Evolutionary conservation across 2,329 filamentous ascomycete genomes (phyloP).

Genomic region (Pseudopyricularia javanii): DNA sequence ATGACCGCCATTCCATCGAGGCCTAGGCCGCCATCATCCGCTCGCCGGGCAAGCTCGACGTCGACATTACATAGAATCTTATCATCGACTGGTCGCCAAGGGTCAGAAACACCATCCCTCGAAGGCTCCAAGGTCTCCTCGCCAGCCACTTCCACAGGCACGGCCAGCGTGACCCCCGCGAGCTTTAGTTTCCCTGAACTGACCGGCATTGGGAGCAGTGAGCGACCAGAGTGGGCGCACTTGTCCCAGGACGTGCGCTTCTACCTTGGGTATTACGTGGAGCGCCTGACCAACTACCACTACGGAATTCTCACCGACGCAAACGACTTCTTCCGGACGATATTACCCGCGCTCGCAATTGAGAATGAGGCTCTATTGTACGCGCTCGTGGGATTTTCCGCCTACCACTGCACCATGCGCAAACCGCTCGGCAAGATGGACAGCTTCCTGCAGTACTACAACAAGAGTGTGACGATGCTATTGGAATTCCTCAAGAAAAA

Average conservation of each 20-base stretch:
- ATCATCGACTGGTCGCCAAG: conserved; percentile 23
- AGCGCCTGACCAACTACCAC: conserved; percentile 69
- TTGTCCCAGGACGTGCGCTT: conserved; percentile 60
- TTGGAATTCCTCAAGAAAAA: conserved; percentile 58
- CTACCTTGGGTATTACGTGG: conserved; percentile 66
- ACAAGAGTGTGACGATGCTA: conserved; percentile 70
- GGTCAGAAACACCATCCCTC: conserved; percentile 40
- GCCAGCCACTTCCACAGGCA: conserved; percentile 35
- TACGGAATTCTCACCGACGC: conserved; percentile 66
- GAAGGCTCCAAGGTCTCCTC: conserved; percentile 39
- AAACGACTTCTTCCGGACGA: conserved; percentile 60
- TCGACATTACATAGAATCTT: conserved; percentile 22
- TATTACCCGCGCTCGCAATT: conserved; percentile 60
- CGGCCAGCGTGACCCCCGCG: conserved; percentile 20
- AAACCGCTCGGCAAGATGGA: conserved; percentile 62
- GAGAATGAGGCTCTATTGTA: conserved; percentile 70
- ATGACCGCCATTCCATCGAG: background rate
- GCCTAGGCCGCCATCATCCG: conserved; percentile 5
- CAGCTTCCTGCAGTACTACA: conserved; percentile 81
- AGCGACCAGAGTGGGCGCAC: conserved; percentile 36
- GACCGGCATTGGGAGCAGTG: conserved; percentile 10
- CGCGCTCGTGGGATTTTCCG: conserved; percentile 76
- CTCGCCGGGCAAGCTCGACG: conserved; percentile 21
- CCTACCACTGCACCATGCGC: conserved; percentile 69
- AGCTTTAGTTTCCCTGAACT: conserved; percentile 17